phyloP scores from a whole-genome alignment of 306 rosid genomes.

The Prosopis cineraria region DNA sequence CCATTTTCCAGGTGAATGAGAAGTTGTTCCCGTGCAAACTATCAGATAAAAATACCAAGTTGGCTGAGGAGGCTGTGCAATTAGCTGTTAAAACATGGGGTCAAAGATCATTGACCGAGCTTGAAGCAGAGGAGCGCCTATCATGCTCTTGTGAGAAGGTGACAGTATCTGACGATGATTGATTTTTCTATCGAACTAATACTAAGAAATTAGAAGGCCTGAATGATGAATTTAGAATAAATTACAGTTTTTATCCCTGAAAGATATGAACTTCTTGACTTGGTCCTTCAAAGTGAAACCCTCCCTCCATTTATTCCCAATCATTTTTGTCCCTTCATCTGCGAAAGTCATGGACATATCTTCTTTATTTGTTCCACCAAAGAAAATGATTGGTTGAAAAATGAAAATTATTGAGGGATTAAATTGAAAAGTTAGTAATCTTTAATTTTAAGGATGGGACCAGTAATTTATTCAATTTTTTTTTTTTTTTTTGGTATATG shows the following conservation, averaged over 20 bases:
- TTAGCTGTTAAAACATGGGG: conserved; percentile 92
- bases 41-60: conserved; percentile 61
- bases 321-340: neutral
- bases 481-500: neutral
- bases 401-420: neutral
- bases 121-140: conserved; percentile 96
- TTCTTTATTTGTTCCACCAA: neutral
- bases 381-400: neutral
- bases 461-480: neutral
- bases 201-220: conserved; percentile 23
- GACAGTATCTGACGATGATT: conserved; percentile 18
- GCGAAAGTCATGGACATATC: neutral
- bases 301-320: neutral
- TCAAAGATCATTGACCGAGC: conserved; percentile 81
- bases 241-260: neutral
- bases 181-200: conserved; percentile 10
- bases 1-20: conserved; percentile 72
- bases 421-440: neutral
- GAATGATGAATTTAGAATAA: neutral
- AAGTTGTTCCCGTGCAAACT: conserved; percentile 84
- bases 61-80: conserved; percentile 78
- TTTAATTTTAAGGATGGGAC: neutral
- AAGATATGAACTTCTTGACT: neutral
- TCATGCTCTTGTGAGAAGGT: conserved; percentile 97
- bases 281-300: neutral